These are phyloP conservation scores for Penstemon davidsonii DNA, from an alignment of 257 asterid genomes.

Conservation along the genomic window DNA sequence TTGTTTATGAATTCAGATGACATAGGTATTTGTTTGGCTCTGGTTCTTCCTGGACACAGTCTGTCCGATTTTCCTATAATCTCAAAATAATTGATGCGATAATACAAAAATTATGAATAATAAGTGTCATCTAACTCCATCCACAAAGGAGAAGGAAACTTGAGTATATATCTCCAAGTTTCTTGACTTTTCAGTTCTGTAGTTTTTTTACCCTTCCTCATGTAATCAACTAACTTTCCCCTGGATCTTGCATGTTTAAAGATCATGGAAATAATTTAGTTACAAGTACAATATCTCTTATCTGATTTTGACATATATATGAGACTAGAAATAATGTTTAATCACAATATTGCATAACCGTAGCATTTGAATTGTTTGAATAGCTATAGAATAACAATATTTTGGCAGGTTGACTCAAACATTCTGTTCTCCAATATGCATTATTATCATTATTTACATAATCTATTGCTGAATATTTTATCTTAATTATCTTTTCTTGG, in stretches of 20 bases:
- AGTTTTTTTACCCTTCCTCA: conserved; percentile 11
- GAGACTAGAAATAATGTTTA: neutral
- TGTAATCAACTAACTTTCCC: neutral
- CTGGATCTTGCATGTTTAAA: conserved; percentile 1
- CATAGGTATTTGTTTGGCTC: neutral
- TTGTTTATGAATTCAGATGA: conserved; percentile 6
- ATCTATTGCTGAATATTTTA: conserved; percentile 17
- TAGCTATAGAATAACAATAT: conserved; percentile 5
- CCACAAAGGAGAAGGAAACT: neutral
- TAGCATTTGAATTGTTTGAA: conserved; percentile 11
- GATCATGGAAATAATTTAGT: conserved; percentile 8
- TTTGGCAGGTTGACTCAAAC: conserved; percentile 19
- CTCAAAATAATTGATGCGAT: conserved; percentile 7
- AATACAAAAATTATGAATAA: conserved; percentile 4
- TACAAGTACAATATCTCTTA: conserved; percentile 4
- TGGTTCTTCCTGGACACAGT: conserved; percentile 13
- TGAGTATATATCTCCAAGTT: conserved; percentile 11
- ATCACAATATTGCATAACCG: neutral
- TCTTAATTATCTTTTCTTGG: neutral
- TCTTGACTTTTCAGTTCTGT: conserved; percentile 9
- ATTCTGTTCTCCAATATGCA: neutral
- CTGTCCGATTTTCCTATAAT: conserved; percentile 14
- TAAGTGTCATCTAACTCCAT: conserved; percentile 5
- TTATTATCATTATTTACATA: conserved; percentile 7
- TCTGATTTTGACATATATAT: neutral